A percentile compares a stretch with the other conserved stretches of the same genome.
phyloP scores from a whole-genome alignment of 2,329 filamentous ascomycete genomes.

The Fusarium tricinctum region DNA sequence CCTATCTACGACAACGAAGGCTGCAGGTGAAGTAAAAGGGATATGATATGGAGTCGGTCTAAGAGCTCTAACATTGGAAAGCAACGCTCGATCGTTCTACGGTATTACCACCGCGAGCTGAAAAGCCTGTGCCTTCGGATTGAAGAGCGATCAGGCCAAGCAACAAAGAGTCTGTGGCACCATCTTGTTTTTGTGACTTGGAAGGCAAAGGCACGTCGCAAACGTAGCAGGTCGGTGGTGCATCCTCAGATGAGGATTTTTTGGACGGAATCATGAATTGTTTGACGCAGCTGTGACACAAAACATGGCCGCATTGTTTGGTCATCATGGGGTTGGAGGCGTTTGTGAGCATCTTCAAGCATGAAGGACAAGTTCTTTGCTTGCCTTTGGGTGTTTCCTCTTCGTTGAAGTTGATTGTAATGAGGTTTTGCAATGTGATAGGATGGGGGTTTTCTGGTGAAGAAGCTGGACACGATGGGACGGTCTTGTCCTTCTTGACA shows the following conservation, averaged over 20 bases:
- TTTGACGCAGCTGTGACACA: conserved; percentile 86
- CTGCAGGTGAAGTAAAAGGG: conserved; percentile 38
- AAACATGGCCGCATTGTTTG: conserved; percentile 90
- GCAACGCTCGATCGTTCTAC: conserved; percentile 84
- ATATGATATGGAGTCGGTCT: conserved; percentile 3
- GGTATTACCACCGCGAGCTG: conserved; percentile 84
- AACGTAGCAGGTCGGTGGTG: conserved; percentile 78
- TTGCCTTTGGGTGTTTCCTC: conserved; percentile 67
- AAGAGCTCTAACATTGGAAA: conserved; percentile 79
- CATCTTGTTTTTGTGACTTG: conserved; percentile 58
- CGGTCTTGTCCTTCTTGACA: conserved; percentile 73
- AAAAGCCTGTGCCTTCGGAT: conserved; percentile 93
- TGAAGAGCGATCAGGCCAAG: conserved; percentile 83
- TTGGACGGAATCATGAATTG: conserved; percentile 80
- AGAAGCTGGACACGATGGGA: conserved; percentile 83
- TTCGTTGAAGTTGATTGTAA: conserved; percentile 82
- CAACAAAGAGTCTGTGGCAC: conserved; percentile 68
- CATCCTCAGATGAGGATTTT: conserved; percentile 56
- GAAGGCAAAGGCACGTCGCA: conserved; percentile 83
- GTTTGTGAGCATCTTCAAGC: conserved; percentile 86
- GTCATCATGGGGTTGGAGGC: conserved; percentile 84
- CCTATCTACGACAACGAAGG: conserved; percentile 46
- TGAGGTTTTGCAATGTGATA: conserved; percentile 83
- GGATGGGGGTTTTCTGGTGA: conserved; percentile 74
- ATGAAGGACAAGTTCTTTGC: conserved; percentile 80